These are phyloP conservation scores for Citrullus mucosospermus DNA, from an alignment of 306 rosid species.

Conservation along the genomic window DNA sequence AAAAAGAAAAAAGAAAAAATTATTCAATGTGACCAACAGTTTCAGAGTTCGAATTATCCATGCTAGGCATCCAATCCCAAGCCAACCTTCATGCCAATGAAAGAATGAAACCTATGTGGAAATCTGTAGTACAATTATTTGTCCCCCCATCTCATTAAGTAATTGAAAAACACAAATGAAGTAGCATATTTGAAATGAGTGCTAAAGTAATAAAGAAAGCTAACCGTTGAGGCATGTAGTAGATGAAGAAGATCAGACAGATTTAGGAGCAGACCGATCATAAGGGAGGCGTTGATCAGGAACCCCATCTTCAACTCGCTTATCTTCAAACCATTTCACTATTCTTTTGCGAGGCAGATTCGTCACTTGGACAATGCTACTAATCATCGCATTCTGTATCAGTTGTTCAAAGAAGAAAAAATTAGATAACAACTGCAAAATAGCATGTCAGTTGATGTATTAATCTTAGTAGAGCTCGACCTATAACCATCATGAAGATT, in stretches of 20 bases:
- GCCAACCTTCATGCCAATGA: not conserved
- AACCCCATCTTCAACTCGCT: conserved; percentile 72
- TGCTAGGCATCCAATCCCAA: not conserved
- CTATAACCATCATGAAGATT: not conserved
- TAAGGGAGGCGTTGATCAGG: conserved; percentile 52
- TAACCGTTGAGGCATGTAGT: not conserved
- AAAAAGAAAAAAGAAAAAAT: no score
- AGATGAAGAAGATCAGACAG: conserved; percentile 9
- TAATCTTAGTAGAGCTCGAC: not conserved
- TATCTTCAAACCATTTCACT: conserved; percentile 91
- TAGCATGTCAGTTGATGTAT: not conserved
- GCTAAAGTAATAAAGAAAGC: not conserved
- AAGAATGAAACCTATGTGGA: not conserved
- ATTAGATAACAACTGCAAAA: not conserved
- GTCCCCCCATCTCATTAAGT: not conserved
- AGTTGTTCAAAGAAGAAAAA: conserved; percentile 11
- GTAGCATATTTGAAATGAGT: not conserved
- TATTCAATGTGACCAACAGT: not conserved
- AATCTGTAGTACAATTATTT: not conserved
- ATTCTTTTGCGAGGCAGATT: conserved; percentile 71
- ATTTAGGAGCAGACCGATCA: conserved; percentile 31
- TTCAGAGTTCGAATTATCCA: not conserved
- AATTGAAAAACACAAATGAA: not conserved
- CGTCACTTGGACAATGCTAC: conserved; percentile 74
- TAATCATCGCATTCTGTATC: conserved; percentile 69